Percentiles rank a stretch among this genome's conserved stretches.
Evolutionary conservation across 1,284 basidiomycete species (phyloP).

Genomic region (Megacollybia platyphylla): DNA sequence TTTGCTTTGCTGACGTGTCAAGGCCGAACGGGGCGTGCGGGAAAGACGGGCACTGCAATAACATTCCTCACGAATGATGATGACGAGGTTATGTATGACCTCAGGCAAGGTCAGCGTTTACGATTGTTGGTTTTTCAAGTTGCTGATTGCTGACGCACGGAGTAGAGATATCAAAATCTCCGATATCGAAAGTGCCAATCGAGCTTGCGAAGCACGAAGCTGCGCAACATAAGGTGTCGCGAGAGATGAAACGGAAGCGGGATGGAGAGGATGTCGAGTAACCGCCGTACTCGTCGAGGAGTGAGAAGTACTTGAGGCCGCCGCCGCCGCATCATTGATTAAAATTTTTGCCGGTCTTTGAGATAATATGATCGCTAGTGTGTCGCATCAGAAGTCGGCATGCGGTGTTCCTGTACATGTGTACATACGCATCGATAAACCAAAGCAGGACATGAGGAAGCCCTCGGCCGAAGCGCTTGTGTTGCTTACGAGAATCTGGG

Average conservation of each 20-base stretch:
- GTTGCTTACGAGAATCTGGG: neutral
- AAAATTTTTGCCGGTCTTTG: too few relatives aligned
- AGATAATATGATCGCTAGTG: too few relatives aligned
- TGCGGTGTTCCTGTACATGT: too few relatives aligned
- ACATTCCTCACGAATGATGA: conserved; percentile 95
- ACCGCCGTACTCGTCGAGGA: conserved; percentile 7
- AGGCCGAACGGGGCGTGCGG: conserved; percentile 95
- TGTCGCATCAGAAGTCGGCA: too few relatives aligned
- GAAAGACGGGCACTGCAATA: conserved; percentile 85
- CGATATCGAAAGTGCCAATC: conserved; percentile 77
- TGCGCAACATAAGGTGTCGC: conserved; percentile 77
- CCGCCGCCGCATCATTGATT: too few relatives aligned
- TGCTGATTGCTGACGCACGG: neutral
- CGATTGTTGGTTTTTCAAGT: neutral
- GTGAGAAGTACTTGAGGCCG: too few relatives aligned
- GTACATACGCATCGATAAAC: too few relatives aligned
- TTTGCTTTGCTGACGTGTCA: conserved; percentile 2
- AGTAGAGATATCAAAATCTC: conserved; percentile 84
- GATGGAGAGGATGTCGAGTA: conserved; percentile 62
- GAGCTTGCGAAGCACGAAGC: conserved; percentile 86
- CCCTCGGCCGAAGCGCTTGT: too few relatives aligned
- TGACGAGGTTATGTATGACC: conserved; percentile 94
- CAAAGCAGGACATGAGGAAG: too few relatives aligned
- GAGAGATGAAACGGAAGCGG: conserved; percentile 86
- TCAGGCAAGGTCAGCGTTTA: conserved; percentile 60